These are phyloP conservation scores for Cenchrus americanus DNA, from an alignment of 176 grass and related monocot genomes.

Conservation along the genomic window DNA sequence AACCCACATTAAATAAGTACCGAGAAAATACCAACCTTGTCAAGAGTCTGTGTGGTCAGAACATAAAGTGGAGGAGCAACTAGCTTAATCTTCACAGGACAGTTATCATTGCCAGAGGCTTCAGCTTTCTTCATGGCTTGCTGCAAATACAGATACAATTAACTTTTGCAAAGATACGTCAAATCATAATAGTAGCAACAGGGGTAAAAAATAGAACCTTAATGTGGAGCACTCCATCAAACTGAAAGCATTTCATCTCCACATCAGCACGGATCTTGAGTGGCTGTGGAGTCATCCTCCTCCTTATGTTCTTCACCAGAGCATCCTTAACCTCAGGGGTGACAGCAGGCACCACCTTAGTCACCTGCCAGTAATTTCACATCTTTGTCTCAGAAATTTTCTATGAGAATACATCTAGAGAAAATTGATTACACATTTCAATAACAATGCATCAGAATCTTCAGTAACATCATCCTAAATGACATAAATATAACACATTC, in stretches of 20 bases:
- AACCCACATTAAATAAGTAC: not conserved
- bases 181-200: not conserved
- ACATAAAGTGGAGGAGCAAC: constrained; percentile 94
- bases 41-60: constrained; percentile 87
- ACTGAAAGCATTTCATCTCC: constrained; percentile 93
- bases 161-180: not conserved
- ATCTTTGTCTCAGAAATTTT: not conserved
- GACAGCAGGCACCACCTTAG: constrained; percentile 77
- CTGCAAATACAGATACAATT: constrained; percentile 39
- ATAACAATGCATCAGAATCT: not conserved
- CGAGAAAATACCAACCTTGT: constrained; percentile 61
- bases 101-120: constrained; percentile 75
- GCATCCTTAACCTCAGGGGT: constrained; percentile 81
- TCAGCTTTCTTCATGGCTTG: constrained; percentile 91
- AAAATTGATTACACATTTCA: not conserved
- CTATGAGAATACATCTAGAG: not conserved
- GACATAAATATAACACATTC: not conserved
- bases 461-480: not conserved
- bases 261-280: constrained; percentile 92
- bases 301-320: constrained; percentile 80
- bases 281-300: constrained; percentile 92
- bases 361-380: constrained; percentile 56
- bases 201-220: constrained; percentile 52
- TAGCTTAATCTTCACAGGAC: constrained; percentile 90
- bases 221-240: constrained; percentile 93